phyloP scores from a whole-genome alignment of 208 protist genomes.

The Acanthamoeba sp. region DNA sequence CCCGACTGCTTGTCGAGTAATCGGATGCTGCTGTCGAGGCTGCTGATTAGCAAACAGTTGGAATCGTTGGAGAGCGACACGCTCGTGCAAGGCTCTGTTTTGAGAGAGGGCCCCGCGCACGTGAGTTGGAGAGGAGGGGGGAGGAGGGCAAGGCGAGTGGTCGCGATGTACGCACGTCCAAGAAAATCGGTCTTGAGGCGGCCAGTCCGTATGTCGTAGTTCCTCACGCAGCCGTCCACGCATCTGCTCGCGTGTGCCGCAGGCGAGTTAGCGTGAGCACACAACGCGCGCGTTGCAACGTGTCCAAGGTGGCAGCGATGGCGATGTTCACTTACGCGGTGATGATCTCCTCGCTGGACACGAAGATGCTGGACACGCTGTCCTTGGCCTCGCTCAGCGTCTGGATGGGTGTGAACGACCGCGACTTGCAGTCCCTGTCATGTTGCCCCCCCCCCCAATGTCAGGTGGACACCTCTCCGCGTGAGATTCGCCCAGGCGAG shows the following conservation, averaged over 20 bases:
- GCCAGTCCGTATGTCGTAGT: conserved; percentile 76
- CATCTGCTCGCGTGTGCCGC: neutral
- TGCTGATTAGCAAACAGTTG: conserved; percentile 74
- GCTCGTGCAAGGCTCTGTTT: conserved; percentile 53
- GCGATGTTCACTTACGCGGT: conserved; percentile 67
- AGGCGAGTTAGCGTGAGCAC: neutral
- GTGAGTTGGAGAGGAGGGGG: neutral
- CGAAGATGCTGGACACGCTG: conserved; percentile 68
- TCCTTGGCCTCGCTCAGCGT: conserved; percentile 77
- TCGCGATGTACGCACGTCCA: conserved; percentile 10
- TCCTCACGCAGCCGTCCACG: conserved; percentile 76
- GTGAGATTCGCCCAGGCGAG: too few species aligned
- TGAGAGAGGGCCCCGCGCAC: too few species aligned
- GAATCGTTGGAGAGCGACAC: conserved; percentile 74
- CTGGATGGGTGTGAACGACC: conserved; percentile 74
- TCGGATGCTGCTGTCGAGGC: conserved; percentile 71
- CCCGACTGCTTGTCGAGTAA: conserved; percentile 76
- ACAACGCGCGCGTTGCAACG: neutral
- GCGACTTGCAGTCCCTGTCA: conserved; percentile 68
- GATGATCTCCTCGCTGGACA: conserved; percentile 73
- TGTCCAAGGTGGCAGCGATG: neutral
- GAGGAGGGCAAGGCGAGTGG: neutral
- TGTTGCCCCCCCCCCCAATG: neutral
- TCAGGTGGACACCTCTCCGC: neutral
- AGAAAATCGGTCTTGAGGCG: conserved; percentile 73